These are phyloP conservation scores for Dictyostelium discoideum DNA, from an alignment of 78 protist species.

Conservation along the genomic window dicty_2.7 NC_007088.5:6492001-6492500, in stretches of 20 bases:
- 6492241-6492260: conserved; percentile 49
- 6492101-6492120: conserved; percentile 48
- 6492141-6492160: conserved; percentile 22
- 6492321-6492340: conserved; percentile 12
- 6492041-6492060: neutral
- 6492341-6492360: conserved; percentile 68
- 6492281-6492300: conserved; percentile 16
- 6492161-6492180: conserved; percentile 37
- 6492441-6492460: neutral
- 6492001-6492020: conserved; percentile 44
- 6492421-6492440: neutral
- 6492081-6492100: conserved; percentile 36
- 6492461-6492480: conserved; percentile 30
- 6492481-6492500: neutral
- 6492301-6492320: conserved; percentile 55
- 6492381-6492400: conserved; percentile 6
- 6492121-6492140: conserved; percentile 33
- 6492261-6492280: conserved; percentile 27
- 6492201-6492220: conserved; percentile 8
- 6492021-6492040: conserved; percentile 11
- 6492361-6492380: conserved; percentile 9
- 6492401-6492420: neutral
- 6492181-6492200: neutral
- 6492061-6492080: neutral
- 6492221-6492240: conserved; percentile 10